These are phyloP conservation scores for Vaccinium darrowii DNA, from an alignment of 148 eudicot species.

Conservation along the genomic window DNA sequence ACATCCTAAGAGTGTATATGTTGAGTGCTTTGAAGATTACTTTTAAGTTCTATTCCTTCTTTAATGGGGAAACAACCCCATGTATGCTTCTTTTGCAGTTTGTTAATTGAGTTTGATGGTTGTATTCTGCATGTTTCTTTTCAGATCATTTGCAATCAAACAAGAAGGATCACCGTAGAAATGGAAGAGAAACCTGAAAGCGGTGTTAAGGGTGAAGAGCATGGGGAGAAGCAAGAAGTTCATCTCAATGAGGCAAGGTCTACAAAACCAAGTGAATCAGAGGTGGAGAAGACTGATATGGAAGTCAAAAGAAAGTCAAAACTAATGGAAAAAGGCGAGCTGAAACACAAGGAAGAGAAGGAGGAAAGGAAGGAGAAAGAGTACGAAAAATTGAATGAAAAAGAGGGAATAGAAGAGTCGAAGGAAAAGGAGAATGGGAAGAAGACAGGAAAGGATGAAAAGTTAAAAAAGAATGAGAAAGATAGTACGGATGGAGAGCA, in stretches of 20 bases:
- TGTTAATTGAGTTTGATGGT: not conserved
- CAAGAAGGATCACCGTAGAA: not conserved
- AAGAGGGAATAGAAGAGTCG: not conserved
- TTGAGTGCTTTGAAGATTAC: not conserved
- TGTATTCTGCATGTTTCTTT: not conserved
- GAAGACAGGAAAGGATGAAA: not conserved
- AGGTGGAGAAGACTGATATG: conserved; percentile 28
- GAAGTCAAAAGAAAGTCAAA: conserved; percentile 27
- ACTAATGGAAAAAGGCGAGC: conserved; percentile 23
- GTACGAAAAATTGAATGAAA: not conserved
- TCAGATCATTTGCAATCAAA: conserved; percentile 13
- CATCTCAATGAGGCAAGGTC: conserved; percentile 29
- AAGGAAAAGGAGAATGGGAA: not conserved
- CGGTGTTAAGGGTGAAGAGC: not conserved
- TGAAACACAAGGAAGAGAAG: conserved; percentile 21
- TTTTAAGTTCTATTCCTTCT: not conserved
- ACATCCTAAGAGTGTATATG: not conserved
- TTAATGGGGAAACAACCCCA: not conserved
- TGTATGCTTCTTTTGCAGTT: not conserved
- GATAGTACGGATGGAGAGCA: not conserved
- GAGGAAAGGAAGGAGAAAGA: conserved; percentile 9
- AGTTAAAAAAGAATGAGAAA: not conserved
- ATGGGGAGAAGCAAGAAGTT: conserved; percentile 34
- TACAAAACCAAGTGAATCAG: conserved; percentile 22
- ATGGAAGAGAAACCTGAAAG: conserved; percentile 16